Base-by-base conservation (phyloP, 2,329 filamentous ascomycete species). In the Ilyonectria sp. region DNA sequence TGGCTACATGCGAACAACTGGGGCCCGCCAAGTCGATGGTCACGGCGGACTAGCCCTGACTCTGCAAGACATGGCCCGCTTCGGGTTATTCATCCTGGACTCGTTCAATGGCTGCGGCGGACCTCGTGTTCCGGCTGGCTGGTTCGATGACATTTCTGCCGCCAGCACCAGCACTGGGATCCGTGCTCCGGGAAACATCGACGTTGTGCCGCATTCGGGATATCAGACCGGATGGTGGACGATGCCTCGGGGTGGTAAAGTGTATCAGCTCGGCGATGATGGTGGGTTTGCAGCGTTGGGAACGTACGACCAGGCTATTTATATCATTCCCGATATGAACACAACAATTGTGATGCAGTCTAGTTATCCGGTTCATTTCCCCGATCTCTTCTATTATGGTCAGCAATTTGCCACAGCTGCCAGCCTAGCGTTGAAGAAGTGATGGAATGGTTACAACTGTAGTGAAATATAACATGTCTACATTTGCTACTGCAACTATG, bases 181-280 rank as follows among this genome's bases (percentile, higher is more conserved):
- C 10, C 33, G 53, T 8, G 31, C 53, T 10, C 53, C 53, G 1
- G 53, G 53, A 17, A 15, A 8, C 19, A 56, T 21, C 13, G 53
- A 26, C n/a, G 13, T 26, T 1, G 53, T 56, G n/a, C 53, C 53
- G 9, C 3, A 43, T 9, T 9, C 21, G 9, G 53, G 53, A n/a
- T 56, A 56, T n/a, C 33, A 56, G 21, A 56, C 19, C n/a, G 53
- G 53, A 9, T 56, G 33, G 53, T 56, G 53, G 53, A 56, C 53
- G 21, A 43, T 29, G 31, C 33, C 53, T 2, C 33, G 53, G 9
- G 53, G 53, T 8, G 19, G 33, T 6, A 43, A 19, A 26, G 13
- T 5, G 8, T 43, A 56, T 21, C 53, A 56, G 35, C 33, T 56
- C 8, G 53, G 53, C 1, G 53, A 56, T 26, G 53, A 56, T 29